Percentiles rank a stretch among this genome's conserved stretches.
Evolutionary conservation across 805 yeast genomes (phyloP).

Genomic region (Kodamaea jinghongensis): DNA sequence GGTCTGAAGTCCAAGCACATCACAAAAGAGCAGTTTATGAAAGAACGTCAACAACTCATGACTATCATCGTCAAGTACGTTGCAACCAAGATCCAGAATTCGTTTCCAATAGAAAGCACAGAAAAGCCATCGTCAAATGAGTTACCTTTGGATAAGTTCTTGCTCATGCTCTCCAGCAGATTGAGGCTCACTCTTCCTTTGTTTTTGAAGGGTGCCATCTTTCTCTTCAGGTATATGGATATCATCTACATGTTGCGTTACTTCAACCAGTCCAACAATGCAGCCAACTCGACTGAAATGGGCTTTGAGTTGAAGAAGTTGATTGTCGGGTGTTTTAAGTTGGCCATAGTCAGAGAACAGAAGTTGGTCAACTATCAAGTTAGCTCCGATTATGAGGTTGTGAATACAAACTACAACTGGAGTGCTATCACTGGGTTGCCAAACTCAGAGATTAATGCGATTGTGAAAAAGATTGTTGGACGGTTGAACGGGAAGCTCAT

Average conservation of each 20-base stretch:
- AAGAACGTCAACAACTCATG: slow-evolving; percentile 41
- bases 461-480: slow-evolving; percentile 34
- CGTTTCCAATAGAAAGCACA: slow-evolving; percentile 39
- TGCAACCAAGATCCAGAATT: slow-evolving; percentile 41
- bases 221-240: slow-evolving; percentile 46
- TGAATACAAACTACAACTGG: slow-evolving; percentile 27
- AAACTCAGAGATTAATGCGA: slow-evolving; percentile 31
- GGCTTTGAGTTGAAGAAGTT: slow-evolving; percentile 40
- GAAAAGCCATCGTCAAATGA: slow-evolving; percentile 25
- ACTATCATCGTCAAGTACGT: slow-evolving; percentile 41
- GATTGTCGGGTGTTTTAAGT: slow-evolving; percentile 41
- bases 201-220: slow-evolving; percentile 41
- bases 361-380: slow-evolving; percentile 8
- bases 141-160: slow-evolving; percentile 39
- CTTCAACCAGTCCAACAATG: slow-evolving; percentile 44
- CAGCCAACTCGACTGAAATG: slow-evolving; percentile 43
- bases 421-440: slow-evolving; percentile 34
- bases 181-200: slow-evolving; percentile 32
- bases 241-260: slow-evolving; percentile 43
- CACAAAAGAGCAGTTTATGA: slow-evolving; percentile 12
- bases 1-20: slow-evolving; percentile 13
- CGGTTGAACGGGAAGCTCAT: slow-evolving; percentile 41
- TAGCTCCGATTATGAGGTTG: slow-evolving; percentile 6
- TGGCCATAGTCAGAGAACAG: slow-evolving; percentile 34
- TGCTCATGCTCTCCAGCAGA: slow-evolving; percentile 37